phyloP scores from a whole-genome alignment of 1,284 basidiomycete genomes.

The Ustanciosporium gigantosporum region DNA sequence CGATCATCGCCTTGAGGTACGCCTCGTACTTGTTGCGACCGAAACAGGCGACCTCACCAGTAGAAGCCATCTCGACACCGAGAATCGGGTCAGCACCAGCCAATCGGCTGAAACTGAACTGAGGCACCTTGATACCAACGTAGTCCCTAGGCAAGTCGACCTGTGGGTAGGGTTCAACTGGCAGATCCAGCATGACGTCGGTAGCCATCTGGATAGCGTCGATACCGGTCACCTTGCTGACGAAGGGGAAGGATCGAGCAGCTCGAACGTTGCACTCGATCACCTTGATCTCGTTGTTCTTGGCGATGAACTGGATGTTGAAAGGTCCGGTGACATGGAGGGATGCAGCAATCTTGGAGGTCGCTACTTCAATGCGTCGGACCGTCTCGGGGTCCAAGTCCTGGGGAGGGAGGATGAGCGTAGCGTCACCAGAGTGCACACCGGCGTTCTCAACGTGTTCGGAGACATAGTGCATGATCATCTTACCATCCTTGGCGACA shows the following conservation, averaged over 20 bases:
- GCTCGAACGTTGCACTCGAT: conserved; percentile 99
- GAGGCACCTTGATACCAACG: conserved; percentile 97
- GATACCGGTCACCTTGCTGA: conserved; percentile 94
- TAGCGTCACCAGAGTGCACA: conserved; percentile 96
- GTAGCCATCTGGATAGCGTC: conserved; percentile 98
- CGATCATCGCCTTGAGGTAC: conserved; percentile 93
- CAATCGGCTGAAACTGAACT: conserved; percentile 94
- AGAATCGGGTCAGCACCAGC: conserved; percentile 95
- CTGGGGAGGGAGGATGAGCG: conserved; percentile 94
- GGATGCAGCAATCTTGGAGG: conserved; percentile 89
- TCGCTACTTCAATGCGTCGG: conserved; percentile 91
- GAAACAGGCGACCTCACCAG: conserved; percentile 98
- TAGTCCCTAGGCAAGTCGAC: conserved; percentile 84
- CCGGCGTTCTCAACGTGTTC: conserved; percentile 99
- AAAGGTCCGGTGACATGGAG: conserved; percentile 97
- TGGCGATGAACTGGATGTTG: conserved; percentile 99
- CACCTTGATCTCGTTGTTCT: conserved; percentile 99
- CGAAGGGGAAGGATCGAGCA: conserved; percentile 97
- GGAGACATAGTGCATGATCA: conserved; percentile 99
- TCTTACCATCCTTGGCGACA: conserved; percentile 91
- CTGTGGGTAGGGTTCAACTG: conserved; percentile 88
- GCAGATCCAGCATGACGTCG: conserved; percentile 91
- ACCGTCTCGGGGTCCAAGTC: conserved; percentile 96
- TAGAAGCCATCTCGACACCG: conserved; percentile 99
- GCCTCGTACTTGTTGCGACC: conserved; percentile 97